Evolutionary conservation across 352 stramenopile genomes (phyloP), one percentile per base, ranked within the genome.

Genomic region (Globisporangium paddicum): DNA sequence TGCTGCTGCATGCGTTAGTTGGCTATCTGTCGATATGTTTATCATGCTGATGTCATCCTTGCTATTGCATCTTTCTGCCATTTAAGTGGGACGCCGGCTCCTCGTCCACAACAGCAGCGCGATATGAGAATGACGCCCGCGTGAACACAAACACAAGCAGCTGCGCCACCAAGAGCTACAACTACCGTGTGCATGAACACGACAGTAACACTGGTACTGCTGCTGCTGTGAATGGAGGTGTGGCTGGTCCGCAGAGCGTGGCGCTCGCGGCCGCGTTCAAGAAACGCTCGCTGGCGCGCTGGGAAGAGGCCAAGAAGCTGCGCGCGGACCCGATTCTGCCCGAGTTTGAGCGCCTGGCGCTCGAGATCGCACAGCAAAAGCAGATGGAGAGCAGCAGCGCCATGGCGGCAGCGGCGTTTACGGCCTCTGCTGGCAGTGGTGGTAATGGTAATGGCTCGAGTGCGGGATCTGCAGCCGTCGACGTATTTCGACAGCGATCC

Each of bases 401-500:
- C 18, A 59, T 53, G 0, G 71, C 55, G 21, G 55, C 21, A n/a
- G 60, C 25, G 51, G 38, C 41, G 32, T 58, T 64, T 28, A 32
- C 28, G 28, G 3, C 55, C 37, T 49, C 23, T 16, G 56, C 35
- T 16, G 56, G 47, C 2, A 30, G 42, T 13, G 57, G 58, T 13
- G 46, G 19, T 8, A 58, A n/a, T n/a, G n/a, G 51, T 3, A 38
- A 44, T 18, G 55, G 59, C n/a, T 38, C 19, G 1, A 53, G 62
- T n/a, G 50, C 60, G n/a, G 42, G 55, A 16, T 21, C 54, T 16
- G 19, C 38, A 2, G 21, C 59, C 2, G 46, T 40, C 13, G 56
- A 62, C 13, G 48, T 54, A 23, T 91, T 91, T 62, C 73, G 81
- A 8, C 63, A 75, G 59, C 72, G 77, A 3, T 89, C 79, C 28